Base-by-base conservation (phyloP, 2,329 filamentous ascomycete genomes). In the Phaeosphaeria sp. region DNA sequence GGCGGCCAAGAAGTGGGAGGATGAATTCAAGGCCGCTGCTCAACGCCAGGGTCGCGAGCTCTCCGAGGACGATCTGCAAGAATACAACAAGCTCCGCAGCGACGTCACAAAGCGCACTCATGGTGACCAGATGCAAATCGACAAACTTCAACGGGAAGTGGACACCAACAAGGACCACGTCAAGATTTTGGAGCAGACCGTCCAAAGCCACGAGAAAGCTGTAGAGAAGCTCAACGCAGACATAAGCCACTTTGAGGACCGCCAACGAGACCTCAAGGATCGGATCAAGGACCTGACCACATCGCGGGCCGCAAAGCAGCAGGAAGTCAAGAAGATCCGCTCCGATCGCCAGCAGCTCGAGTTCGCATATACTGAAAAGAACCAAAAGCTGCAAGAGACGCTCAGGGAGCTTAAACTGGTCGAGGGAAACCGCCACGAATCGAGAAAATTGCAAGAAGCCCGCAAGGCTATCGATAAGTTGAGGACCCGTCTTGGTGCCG, bases 161-260 rank as follows among this genome's bases (percentile, higher is more conserved):
- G 97, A 94, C 78, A 95, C 92, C 0, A 93, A 98, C 70, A 90
- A 94, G 61, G 93, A 96, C 58, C 95, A 93, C 0, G 90, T 94
- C 59, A 94, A 91, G 71, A 97, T 90, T 63, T 82, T 98, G 62
- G 93, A 91, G 77, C 91, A 91, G 71, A 97, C 93, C 74, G 89
- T 97, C 30, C 92, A 97, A 64, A 88, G 85, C 54, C 87, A 89
- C 17, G 85, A 95, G 62, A 89, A 88, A 67, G 87, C 90, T 36
- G 84, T 91, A 13, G 87, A 91, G 60, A 92, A 90, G 63, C 82
- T 95, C 4, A 87, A 92, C 60, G 83, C 84, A 3, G 93, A 97
- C 60, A 80, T 93, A 17, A 79, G 83, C 41, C 85, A 84, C 17
- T 86, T 96, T 59, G 83, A 85, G 58, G 88, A 92, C 67, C 87